Base-by-base conservation (phyloP, 2,329 filamentous ascomycete species). In the Didymella keratinophila region DNA sequence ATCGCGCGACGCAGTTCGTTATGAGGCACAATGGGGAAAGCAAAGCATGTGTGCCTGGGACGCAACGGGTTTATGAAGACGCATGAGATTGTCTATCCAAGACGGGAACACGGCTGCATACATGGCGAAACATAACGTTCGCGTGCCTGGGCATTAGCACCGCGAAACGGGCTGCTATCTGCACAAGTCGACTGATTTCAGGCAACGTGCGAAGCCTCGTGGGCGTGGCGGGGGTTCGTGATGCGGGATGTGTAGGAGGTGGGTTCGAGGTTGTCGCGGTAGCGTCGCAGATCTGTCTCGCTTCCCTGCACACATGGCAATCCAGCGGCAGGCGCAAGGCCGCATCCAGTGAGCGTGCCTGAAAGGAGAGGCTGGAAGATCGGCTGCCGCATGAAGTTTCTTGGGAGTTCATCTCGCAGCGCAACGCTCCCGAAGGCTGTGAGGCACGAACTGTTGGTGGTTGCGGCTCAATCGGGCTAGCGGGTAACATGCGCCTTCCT, bases 231-330 rank as follows among this genome's bases (percentile, higher is more conserved):
- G 61, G 62, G 58, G 56, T 44, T 55, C 64, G 62, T 74, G 73
- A 73, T 57, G 73, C 70, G 56, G 36, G 62, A 60, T 68, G 48
- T 68, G 74, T 76, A 61, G 52, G 73, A 76, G 67, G 50, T 69
- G 65, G 60, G 69, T 71, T 70, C 62, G 68, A 71, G 63, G 56
- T 59, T 67, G 74, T 75, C 69, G 67, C 69, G 66, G 65, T 57
- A 58, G 65, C 71, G 73, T 76, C 73, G 71, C 73, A 73, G 72
- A 68, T 72, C 63, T 61, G 71, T 76, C 70, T 74, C 72, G 72
- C 71, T 71, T 76, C 64, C 39, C 63, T 58, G 62, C 61, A 65
- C 60, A 68, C 59, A 56, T 34, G 64, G 70, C 50, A 64, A 62
- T 60, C 64, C 51, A 53, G 63, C 55, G 57, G 55, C 60, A 53